Base-by-base conservation (phyloP, 202 grass and related monocot species). In the Panicum virgatum region DNA sequence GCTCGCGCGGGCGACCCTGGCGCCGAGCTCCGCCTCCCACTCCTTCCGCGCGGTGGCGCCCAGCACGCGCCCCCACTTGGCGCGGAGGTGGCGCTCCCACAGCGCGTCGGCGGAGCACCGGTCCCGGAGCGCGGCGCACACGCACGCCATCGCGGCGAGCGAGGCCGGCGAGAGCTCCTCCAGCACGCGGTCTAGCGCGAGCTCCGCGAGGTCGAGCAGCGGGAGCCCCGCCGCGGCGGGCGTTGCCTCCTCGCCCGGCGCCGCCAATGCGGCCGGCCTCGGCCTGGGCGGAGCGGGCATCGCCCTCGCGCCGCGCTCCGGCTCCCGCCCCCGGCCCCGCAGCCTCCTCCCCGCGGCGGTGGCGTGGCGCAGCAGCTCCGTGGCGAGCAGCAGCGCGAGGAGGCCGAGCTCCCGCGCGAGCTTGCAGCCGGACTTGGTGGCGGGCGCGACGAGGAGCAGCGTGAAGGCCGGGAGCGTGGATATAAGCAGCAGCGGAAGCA, bases 181-280 rank as follows among this genome's bases (percentile, higher is more conserved):
- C 14, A 97, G 92, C 60, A 97, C 89, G 54, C 82, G 83, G 51
- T 97, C 92, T 48, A 97, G 71, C 7, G 84, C 86, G 27, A 97
- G 78, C 82, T 97, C 92, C 72, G 94, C 87, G 63, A 98, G 84
- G 84, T 97, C 92, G 20, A 97, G 82, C 76, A 97, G 72, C 70
- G 80, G 83, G 56, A 88, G 59, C 60, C 53, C 87, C 59, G 16
- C 73, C 29, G 66, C 73, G 1, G 39, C 26, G 58, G 26, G 58
- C 36, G 51, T 45, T 5, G 46, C 9, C 66, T 36, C 37, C 64
- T 40, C 43, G 19, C 7, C 0, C 39, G 32, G 29, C 16, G 29
- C 68, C 27, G 42, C 73, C 80, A 90, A 90, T 83, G 78, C 80
- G 75, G 76, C 56, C 52, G 32, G 0, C 87, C 26, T 83, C 13